Percentiles rank a stretch among this genome's conserved stretches.
Evolutionary conservation across 1,284 basidiomycete species (phyloP).

Genomic region (Cryptococcus hybrid): DNA sequence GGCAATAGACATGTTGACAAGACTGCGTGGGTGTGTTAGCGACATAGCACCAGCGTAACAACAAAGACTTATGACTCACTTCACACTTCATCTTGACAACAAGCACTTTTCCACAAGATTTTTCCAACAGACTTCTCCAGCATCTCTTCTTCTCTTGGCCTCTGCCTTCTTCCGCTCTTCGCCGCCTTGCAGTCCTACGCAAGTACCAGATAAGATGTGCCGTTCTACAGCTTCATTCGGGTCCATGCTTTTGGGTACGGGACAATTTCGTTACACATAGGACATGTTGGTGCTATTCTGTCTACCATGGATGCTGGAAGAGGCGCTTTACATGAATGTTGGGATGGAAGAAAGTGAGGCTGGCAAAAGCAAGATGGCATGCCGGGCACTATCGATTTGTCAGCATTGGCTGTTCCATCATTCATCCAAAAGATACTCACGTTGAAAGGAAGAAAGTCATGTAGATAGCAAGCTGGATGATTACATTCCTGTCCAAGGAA

Average conservation of each 20-base stretch:
- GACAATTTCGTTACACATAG: conserved; percentile 37
- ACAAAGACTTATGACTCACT: conserved; percentile 20
- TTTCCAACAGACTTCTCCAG: conserved; percentile 47
- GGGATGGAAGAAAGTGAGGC: conserved; percentile 46
- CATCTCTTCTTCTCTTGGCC: conserved; percentile 35
- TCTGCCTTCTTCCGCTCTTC: conserved; percentile 40
- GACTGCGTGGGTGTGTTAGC: too few relatives aligned
- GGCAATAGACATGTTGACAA: conserved; percentile 22
- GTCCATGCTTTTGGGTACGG: conserved; percentile 26
- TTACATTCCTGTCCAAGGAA: conserved; percentile 45
- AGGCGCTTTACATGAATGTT: conserved; percentile 42
- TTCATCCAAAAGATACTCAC: conserved; percentile 25
- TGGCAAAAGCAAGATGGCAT: conserved; percentile 48
- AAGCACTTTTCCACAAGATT: conserved; percentile 41
- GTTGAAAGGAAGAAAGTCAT: conserved; percentile 49
- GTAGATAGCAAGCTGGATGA: conserved; percentile 45
- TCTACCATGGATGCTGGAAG: conserved; percentile 45
- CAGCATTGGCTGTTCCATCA: neutral
- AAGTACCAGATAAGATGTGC: conserved; percentile 42
- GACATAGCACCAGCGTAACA: neutral
- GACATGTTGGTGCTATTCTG: conserved; percentile 41
- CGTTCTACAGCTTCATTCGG: conserved; percentile 48
- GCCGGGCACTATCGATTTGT: conserved; percentile 40
- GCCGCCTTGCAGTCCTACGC: conserved; percentile 41
- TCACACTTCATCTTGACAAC: conserved; percentile 48